Evolutionary conservation across 306 rosid genomes (phyloP).

Genomic region (Senna tora): DNA sequence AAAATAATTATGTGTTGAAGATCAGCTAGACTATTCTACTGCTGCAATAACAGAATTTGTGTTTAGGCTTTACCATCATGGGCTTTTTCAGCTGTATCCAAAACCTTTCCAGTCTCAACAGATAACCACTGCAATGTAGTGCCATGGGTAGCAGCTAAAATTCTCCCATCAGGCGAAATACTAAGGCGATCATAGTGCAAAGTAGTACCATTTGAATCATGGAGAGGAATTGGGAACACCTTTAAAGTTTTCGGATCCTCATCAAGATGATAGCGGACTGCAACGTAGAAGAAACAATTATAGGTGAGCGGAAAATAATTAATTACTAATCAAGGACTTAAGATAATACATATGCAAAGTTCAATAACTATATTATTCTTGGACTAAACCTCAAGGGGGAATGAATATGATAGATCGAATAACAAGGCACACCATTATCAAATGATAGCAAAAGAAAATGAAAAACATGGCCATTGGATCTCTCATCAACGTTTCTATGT

Average conservation of each 20-base stretch:
- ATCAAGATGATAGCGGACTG: conserved; percentile 93
- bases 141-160: conserved; percentile 86
- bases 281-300: conserved; percentile 35
- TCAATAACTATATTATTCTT: conserved; percentile 21
- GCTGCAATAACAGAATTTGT: not conserved
- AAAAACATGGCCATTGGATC: conserved; percentile 9
- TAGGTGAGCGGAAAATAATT: conserved; percentile 33
- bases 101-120: conserved; percentile 79
- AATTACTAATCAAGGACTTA: conserved; percentile 5
- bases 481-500: not conserved
- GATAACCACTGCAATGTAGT: conserved; percentile 90
- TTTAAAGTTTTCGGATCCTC: conserved; percentile 97
- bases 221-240: conserved; percentile 87
- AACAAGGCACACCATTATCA: conserved; percentile 1
- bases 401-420: conserved; percentile 28
- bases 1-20: conserved; percentile 25
- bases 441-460: conserved; percentile 20
- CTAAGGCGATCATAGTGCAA: conserved; percentile 80
- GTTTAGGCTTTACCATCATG: conserved; percentile 73
- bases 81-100: conserved; percentile 94
- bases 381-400: not conserved
- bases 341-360: conserved; percentile 3
- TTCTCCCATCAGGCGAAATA: conserved; percentile 81
- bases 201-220: conserved; percentile 62
- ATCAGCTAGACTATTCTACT: conserved; percentile 13